A percentile compares a stretch with the other conserved stretches of the same genome.
Conservation (phyloP, 148 eudicot genomes). For the Linanthus parryae region DNA sequence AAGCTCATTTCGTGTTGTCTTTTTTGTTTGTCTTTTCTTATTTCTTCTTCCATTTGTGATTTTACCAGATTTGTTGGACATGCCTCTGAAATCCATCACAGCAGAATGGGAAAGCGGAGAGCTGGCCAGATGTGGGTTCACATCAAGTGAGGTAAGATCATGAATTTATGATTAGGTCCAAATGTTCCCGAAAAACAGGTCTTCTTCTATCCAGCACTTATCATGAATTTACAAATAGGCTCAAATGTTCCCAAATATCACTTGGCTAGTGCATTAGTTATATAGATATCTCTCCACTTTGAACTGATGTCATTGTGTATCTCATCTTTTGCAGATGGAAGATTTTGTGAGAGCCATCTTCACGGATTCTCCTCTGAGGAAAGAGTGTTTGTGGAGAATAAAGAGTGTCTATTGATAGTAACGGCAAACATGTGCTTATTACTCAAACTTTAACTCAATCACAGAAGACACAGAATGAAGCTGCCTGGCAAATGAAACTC, state of each 20-base stretch:
- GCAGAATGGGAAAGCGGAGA: conserved; percentile 89
- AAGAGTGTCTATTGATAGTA: conserved; percentile 43
- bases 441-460: background rate
- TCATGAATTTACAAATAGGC: background rate
- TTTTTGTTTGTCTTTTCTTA: conserved; percentile 1
- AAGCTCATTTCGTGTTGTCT: background rate
- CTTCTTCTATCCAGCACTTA: background rate
- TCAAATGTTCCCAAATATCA: too few relatives aligned
- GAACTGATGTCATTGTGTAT: too few relatives aligned
- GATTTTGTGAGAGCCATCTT: conserved; percentile 93
- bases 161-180: too few relatives aligned
- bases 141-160: conserved; percentile 69
- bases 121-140: conserved; percentile 67
- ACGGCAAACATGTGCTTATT: conserved; percentile 3
- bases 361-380: conserved; percentile 85
- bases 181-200: background rate
- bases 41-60: background rate
- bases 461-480: background rate
- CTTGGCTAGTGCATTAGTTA: too few relatives aligned
- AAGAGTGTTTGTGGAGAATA: conserved; percentile 82
- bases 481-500: background rate
- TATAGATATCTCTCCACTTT: too few relatives aligned
- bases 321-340: conserved; percentile 54
- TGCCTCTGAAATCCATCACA: conserved; percentile 85
- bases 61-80: conserved; percentile 70